Conservation (phyloP, 106 monocot genomes). For the Apostasia ramifera region DNA sequence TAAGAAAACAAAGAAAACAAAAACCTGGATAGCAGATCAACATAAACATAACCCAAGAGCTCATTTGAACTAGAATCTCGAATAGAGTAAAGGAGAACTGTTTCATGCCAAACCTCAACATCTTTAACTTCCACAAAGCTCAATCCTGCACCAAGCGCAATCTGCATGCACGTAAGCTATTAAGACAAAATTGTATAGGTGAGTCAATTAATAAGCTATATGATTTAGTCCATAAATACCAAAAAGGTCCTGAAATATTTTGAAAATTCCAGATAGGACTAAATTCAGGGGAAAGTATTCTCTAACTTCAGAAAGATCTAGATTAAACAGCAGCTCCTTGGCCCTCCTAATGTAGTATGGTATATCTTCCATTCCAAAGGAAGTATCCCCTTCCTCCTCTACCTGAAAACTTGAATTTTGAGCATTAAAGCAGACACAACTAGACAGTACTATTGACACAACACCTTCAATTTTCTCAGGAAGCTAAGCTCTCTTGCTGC, state of each 20-base stretch:
- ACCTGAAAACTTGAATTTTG: slow-evolving; percentile 23
- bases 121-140: slow-evolving; percentile 66
- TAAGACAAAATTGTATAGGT: background rate
- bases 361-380: slow-evolving; percentile 83
- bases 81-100: slow-evolving; percentile 70
- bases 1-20: slow-evolving; percentile 1
- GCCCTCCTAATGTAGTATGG: slow-evolving; percentile 84
- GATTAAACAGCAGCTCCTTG: slow-evolving; percentile 61
- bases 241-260: slow-evolving; percentile 85
- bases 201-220: background rate
- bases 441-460: background rate
- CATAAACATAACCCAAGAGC: slow-evolving; percentile 88
- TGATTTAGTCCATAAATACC: slow-evolving; percentile 32
- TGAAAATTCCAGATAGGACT: slow-evolving; percentile 81
- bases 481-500: slow-evolving; percentile 70
- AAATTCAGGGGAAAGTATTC: slow-evolving; percentile 71
- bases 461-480: slow-evolving; percentile 89
- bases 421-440: background rate
- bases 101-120: slow-evolving; percentile 86
- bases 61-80: slow-evolving; percentile 56
- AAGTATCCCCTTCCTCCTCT: slow-evolving; percentile 74
- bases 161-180: background rate
- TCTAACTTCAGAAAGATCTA: slow-evolving; percentile 63
- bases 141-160: slow-evolving; percentile 41
- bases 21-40: slow-evolving; percentile 90